A percentile compares a stretch with the other conserved stretches of the same genome.
Conservation (phyloP, 2,329 filamentous ascomycete species). For the Atkinsonella texensis region DNA sequence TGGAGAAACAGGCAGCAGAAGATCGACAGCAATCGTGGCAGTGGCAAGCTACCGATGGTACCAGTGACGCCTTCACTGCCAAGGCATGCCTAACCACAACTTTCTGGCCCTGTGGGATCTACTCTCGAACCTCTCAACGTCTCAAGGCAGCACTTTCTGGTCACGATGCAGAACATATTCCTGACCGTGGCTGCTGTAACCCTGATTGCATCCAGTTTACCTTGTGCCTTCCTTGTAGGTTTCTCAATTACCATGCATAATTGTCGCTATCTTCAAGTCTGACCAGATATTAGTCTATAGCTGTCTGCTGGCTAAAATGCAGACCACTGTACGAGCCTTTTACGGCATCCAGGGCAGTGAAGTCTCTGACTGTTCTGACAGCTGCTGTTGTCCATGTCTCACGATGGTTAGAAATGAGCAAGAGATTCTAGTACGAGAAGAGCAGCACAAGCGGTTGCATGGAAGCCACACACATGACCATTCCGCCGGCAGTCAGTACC, state of each 20-base stretch:
- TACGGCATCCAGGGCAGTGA: slow-evolving; percentile 20
- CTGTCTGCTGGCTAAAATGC: slow-evolving; percentile 16
- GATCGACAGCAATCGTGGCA: slow-evolving; percentile 9
- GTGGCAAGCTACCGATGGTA: slow-evolving; percentile 7
- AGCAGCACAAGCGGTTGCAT: slow-evolving; percentile 6
- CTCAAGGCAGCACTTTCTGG: slow-evolving; percentile 13
- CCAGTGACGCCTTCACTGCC: neutral
- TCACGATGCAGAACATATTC: slow-evolving; percentile 9
- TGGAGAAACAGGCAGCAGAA: slow-evolving; percentile 11
- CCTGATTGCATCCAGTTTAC: slow-evolving; percentile 14
- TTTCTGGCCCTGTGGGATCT: slow-evolving; percentile 16
- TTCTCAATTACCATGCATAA: neutral
- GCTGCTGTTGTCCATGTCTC: slow-evolving; percentile 17
- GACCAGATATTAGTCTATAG: slow-evolving; percentile 18
- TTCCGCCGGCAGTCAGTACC: slow-evolving; percentile 11
- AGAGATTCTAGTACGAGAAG: slow-evolving; percentile 21
- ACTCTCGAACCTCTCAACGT: slow-evolving; percentile 16
- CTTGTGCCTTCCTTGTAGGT: slow-evolving; percentile 17
- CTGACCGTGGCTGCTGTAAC: slow-evolving; percentile 11
- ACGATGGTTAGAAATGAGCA: slow-evolving; percentile 19
- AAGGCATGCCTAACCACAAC: slow-evolving; percentile 7
- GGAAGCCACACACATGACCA: slow-evolving; percentile 4
- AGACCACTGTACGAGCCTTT: slow-evolving; percentile 18
- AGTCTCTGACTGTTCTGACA: slow-evolving; percentile 12
- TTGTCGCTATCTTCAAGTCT: neutral